Evolutionary conservation across 2,329 filamentous ascomycete species (phyloP), one percentile per base, ranked within the genome.

Genomic region (Botrytis fabae): DNA sequence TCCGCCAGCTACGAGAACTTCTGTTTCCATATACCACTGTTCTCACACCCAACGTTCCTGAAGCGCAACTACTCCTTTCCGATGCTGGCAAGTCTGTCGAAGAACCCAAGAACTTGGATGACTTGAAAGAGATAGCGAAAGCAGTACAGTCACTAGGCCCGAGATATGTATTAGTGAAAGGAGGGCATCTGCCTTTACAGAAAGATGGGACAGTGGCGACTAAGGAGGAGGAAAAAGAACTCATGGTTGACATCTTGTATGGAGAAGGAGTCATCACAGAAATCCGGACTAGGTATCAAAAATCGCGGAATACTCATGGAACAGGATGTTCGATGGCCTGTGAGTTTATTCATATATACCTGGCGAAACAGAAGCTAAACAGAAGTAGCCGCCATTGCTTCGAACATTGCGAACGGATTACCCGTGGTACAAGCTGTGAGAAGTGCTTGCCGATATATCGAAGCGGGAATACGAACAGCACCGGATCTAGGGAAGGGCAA

Each of bases 301-400:
- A 86, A 16, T 94, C 92, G 14, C 91, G 86, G 74, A 95, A 95
- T 80, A 98, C 95, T 0, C 96, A 99, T 79, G 96, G 96, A 0
- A 98, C 96, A 0, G 96, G 96, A 6, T 99, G 96, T 80, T 97
- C 94, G 16, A 86, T 98, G 74, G 96, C 96, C 59, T 97, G 91
- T 93, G 82, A 84, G 90, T 85, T 44, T n/a, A 44, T 16, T 12
- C 22, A 51, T 32, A 38, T 57, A 48, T 48, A 28, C 28, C 42
- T 48, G 35, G 38, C 20, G 32, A 46, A 57, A 65, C 38, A 65
- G 25, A 32, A 48, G 46, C 71, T 73, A 73, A 73, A 20, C n/a
- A 32, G 28, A 20, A 60, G 28, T 48, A 81, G 90, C 92, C 75
- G 92, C 92, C 4, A 92, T 95, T 78, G 90, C 92, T 2, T 91